These are phyloP conservation scores for Bruguiera hainesii DNA, from an alignment of 441 rosid genomes.

Conservation along the genomic window DNA sequence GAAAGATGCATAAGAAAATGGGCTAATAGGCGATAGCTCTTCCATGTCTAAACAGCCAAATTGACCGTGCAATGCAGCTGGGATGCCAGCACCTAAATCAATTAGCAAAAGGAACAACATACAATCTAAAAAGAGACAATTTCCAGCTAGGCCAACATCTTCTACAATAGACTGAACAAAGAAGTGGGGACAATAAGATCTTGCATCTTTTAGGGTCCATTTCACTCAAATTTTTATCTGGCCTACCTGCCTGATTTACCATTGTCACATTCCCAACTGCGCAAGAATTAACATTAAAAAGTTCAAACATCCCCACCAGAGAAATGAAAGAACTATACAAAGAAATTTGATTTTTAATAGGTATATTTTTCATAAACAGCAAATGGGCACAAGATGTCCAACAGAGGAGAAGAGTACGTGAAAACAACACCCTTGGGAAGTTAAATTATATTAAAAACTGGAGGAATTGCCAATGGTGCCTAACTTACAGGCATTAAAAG, in stretches of 20 bases:
- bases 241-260: neutral
- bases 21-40: neutral
- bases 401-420: neutral
- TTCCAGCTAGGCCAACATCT: constrained; percentile 19
- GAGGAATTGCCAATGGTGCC: constrained; percentile 28
- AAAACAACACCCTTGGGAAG: constrained; percentile 6
- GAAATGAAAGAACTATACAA: too few species aligned
- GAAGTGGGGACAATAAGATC: constrained; percentile 5
- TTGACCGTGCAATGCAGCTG: constrained; percentile 12
- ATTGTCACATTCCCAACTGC: neutral
- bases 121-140: constrained; percentile 3
- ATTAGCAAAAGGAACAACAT: constrained; percentile 3
- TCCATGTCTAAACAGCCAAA: neutral
- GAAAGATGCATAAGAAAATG: neutral
- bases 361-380: too few species aligned
- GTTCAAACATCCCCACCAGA: too few species aligned
- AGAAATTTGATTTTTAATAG: too few species aligned
- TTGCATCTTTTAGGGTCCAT: constrained; percentile 3
- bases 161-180: constrained; percentile 4
- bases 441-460: constrained; percentile 27
- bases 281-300: too few species aligned
- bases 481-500: constrained; percentile 34
- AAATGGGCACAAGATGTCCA: too few species aligned
- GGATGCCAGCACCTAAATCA: constrained; percentile 14
- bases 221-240: neutral